Evolutionary conservation across 371 early-diverging fungal genomes (phyloP), one percentile per base, ranked within the genome.

Genomic region (Actinomucor elegans): DNA sequence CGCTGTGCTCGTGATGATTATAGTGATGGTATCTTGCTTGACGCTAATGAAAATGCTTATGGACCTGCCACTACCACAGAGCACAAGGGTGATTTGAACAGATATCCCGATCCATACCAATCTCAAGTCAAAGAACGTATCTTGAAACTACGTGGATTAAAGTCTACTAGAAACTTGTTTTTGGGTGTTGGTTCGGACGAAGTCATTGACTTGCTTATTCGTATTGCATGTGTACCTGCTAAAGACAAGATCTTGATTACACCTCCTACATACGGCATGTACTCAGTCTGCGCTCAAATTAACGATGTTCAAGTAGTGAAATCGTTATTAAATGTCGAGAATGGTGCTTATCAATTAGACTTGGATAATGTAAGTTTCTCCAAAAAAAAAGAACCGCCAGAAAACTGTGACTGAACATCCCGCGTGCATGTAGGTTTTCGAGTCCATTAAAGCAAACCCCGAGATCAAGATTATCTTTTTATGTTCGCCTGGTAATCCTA

Each of bases 251-350:
- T 97, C 57, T 75, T 99, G 47, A 89, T 97, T 47, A 91, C 91
- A 7, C 97, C 97, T 49, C 98, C 99, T 3, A 97, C 97, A 24
- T 99, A 99, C 66, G 99, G 99, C 61, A 99, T 99, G 99, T 99
- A 99, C 78, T 78, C 83, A 14, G 96, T 96, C 14, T 87, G 83
- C 48, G 96, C 97, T 34, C 86, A 91, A 60, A 87, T 94, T 69
- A 97, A 99, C 67, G 98, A 98, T 69, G 93, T 95, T 0, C 76
- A 67, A 43, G 87, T 97, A 28, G 88, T 92, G 45, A 89, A 89
- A 57, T 91, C 92, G 20, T 84, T 83, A 23, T 71, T 98, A 42
- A 69, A 85, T 55, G 87, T 91, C 10, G 87, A 87, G 28, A 77
- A 80, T 43, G 91, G 80, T 5, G 84, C 85, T 14, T 98, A 92